Base-by-base conservation (phyloP, 257 asterid species). In the Capsicum baccatum region DNA sequence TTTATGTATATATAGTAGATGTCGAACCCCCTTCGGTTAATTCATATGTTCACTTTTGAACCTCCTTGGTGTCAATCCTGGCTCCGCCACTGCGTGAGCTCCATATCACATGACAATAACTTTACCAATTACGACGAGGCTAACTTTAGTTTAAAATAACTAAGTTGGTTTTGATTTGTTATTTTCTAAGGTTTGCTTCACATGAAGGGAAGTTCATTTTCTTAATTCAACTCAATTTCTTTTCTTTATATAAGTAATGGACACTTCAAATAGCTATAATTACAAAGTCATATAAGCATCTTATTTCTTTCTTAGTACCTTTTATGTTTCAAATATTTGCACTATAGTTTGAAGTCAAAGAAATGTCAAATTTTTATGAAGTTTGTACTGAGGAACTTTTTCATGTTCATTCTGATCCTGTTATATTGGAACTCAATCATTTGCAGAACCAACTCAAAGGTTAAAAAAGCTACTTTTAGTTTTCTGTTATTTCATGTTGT, bases 401-500 rank as follows among this genome's bases (percentile, higher is more conserved):
- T 84, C 83, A 87, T 54, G 48, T 33, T 54, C 81, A 78, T 87
- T 92, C 97, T 2, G 97, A 92, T 92, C 98, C 98, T 86, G 79
- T 94, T 80, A 92, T 89, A 56, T 87, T 96, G 68, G 98, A 96
- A 88, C 93, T 96, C 86, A 90, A 92, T 83, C 90, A 89, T 44
- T 84, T 93, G 85, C 95, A 93, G 81, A 92, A 93, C 87, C 94
- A 89, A 84, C 97, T 94, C 88, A 94, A 86, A 96, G 99, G 99
- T 78, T 78, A 12, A 76, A 62, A 62, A 68, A 52, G 91, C 62
- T 74, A 17, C 68, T 70, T 55, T 79, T 83, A 21, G 19, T 12
- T 35, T 56, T 26, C 1, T 26, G 33, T 26, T 26, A 1, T 26
- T 26, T 26, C 33, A 26, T 26, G 2, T 26, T 26, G 2, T 26